Conservation (phyloP, 1,284 basidiomycete species). For the Meripilus lineatus region DNA sequence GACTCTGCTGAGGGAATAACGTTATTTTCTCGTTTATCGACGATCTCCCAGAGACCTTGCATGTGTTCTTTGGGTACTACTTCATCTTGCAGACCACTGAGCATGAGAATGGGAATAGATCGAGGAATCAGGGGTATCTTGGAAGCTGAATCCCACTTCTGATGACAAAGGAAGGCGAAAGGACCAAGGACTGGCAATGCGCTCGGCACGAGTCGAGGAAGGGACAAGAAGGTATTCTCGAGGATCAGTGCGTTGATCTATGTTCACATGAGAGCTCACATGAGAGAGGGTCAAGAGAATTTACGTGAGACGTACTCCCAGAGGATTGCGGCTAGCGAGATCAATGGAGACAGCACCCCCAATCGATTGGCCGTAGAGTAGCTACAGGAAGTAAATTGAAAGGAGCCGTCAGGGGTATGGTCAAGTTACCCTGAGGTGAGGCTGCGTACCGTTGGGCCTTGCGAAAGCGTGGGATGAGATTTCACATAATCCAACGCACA, state of each 20-base stretch:
- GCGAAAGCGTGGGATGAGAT: constrained; percentile 62
- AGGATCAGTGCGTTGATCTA: constrained; percentile 79
- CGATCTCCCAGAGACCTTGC: constrained; percentile 66
- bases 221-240: constrained; percentile 90
- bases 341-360: constrained; percentile 95
- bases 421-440: not conserved
- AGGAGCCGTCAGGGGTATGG: not conserved
- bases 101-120: constrained; percentile 79
- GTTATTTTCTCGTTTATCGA: constrained; percentile 37
- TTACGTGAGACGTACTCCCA: constrained; percentile 42
- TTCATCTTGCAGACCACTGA: constrained; percentile 79
- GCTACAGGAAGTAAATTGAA: constrained; percentile 33
- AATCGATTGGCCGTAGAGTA: constrained; percentile 92
- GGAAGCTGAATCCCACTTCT: constrained; percentile 84
- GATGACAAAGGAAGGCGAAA: constrained; percentile 81
- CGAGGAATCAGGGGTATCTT: constrained; percentile 68
- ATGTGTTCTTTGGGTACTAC: constrained; percentile 87
- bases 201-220: constrained; percentile 76
- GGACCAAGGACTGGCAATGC: constrained; percentile 77
- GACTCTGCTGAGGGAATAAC: not conserved
- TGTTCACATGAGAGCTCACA: constrained; percentile 1
- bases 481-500: constrained; percentile 75
- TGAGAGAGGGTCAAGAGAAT: not conserved
- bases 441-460: constrained; percentile 58
- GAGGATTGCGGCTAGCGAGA: constrained; percentile 76